A percentile compares a stretch with the other conserved stretches of the same genome.
Evolutionary conservation across 371 early-diverging fungal species (phyloP).

Genomic region (Rhizopus microsporus): DNA sequence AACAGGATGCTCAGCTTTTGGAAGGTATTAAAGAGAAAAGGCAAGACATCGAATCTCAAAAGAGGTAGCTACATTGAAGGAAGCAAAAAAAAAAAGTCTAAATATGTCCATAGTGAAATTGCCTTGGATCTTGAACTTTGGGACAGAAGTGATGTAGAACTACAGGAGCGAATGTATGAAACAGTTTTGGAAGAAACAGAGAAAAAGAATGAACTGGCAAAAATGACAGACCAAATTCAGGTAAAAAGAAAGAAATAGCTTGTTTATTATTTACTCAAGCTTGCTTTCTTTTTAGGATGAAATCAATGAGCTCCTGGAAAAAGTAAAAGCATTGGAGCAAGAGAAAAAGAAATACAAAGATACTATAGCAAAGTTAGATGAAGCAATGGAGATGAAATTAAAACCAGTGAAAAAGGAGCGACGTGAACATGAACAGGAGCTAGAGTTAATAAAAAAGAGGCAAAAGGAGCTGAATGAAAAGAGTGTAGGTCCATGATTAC

Average conservation of each 20-base stretch:
- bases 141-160: background rate
- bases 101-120: background rate
- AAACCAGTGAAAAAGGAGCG: background rate
- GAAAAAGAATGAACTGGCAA: background rate
- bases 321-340: background rate
- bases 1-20: background rate
- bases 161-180: background rate
- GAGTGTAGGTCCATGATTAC: background rate
- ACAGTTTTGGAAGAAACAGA: background rate
- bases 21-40: background rate
- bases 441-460: background rate
- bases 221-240: background rate
- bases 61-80: background rate
- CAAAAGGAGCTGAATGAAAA: background rate
- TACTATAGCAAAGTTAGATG: background rate
- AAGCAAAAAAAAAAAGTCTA: background rate
- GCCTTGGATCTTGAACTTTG: slow-evolving; percentile 1
- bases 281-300: background rate
- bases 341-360: background rate
- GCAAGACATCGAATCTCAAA: background rate
- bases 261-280: background rate
- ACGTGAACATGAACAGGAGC: background rate
- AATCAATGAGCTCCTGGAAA: background rate
- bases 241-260: background rate
- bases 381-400: background rate